phyloP scores from a whole-genome alignment of 1,139 yeast genomes.

The Debaryomyces udenii region DNA sequence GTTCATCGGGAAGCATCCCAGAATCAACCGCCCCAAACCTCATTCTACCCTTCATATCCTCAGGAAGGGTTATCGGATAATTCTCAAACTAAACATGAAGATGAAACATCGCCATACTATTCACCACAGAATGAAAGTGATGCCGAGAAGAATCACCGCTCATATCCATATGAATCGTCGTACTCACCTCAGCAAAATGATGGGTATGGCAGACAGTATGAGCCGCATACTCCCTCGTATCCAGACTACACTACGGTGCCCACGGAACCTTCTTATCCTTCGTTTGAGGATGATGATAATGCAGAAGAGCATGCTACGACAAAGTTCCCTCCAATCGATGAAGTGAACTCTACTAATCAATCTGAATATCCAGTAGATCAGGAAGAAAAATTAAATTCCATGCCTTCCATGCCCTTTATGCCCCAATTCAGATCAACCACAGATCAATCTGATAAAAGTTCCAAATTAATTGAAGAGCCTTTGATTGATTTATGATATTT shows the following conservation, averaged over 20 bases:
- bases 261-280: constrained; percentile 14
- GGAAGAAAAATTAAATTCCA: constrained; percentile 13
- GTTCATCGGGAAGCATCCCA: neutral
- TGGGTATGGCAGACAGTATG: neutral
- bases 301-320: constrained; percentile 23
- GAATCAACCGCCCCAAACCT: constrained; percentile 10
- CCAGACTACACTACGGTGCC: constrained; percentile 11
- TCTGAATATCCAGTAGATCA: constrained; percentile 6
- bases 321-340: constrained; percentile 25
- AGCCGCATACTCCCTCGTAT: constrained; percentile 4
- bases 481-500: constrained; percentile 36
- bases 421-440: constrained; percentile 1
- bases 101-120: constrained; percentile 5
- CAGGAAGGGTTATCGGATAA: constrained; percentile 12
- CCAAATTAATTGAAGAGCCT: constrained; percentile 31
- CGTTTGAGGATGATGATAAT: constrained; percentile 10
- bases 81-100: constrained; percentile 9
- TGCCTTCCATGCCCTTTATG: constrained; percentile 12
- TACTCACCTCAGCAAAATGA: constrained; percentile 9
- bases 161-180: constrained; percentile 3
- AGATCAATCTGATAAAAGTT: neutral
- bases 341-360: constrained; percentile 14
- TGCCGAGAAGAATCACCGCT: constrained; percentile 1
- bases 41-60: constrained; percentile 14
- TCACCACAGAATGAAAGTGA: constrained; percentile 1